These are phyloP conservation scores for Waitea zeae DNA, from an alignment of 1,284 basidiomycete genomes.

Conservation along the genomic window DNA sequence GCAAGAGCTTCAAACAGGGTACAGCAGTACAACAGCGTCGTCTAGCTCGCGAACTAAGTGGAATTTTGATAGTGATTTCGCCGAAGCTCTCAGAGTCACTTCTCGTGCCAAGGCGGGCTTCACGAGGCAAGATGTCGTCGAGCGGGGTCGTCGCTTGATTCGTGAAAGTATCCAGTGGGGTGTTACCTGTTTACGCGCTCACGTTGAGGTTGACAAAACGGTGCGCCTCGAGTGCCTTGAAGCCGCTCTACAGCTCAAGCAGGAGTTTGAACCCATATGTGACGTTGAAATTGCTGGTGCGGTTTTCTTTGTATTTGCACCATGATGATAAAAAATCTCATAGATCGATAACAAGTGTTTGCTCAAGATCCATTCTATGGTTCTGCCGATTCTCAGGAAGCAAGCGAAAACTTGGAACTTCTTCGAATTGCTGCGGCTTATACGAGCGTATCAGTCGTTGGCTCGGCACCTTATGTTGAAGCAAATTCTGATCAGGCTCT, in stretches of 20 bases:
- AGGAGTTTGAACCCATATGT: constrained; percentile 25
- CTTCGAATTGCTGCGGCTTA: constrained; percentile 20
- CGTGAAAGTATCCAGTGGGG: constrained; percentile 37
- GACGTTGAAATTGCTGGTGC: constrained; percentile 38
- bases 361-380: constrained; percentile 42
- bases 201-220: constrained; percentile 43
- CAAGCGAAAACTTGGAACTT: constrained; percentile 24
- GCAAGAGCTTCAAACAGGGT: constrained; percentile 32
- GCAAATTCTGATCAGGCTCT: constrained; percentile 25
- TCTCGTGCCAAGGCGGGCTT: constrained; percentile 30
- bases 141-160: constrained; percentile 33
- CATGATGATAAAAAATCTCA: background rate
- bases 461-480: constrained; percentile 51
- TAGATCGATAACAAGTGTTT: constrained; percentile 24
- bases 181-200: constrained; percentile 46
- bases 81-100: constrained; percentile 35
- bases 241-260: constrained; percentile 26
- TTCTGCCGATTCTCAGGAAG: constrained; percentile 9
- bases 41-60: background rate
- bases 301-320: constrained; percentile 6
- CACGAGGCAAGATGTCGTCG: constrained; percentile 25
- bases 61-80: constrained; percentile 24
- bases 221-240: constrained; percentile 32
- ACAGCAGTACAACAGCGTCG: constrained; percentile 8
- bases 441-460: constrained; percentile 27